Evolutionary conservation across 2,329 filamentous ascomycete species (phyloP).

Genomic region (Cercospora berteroae): DNA sequence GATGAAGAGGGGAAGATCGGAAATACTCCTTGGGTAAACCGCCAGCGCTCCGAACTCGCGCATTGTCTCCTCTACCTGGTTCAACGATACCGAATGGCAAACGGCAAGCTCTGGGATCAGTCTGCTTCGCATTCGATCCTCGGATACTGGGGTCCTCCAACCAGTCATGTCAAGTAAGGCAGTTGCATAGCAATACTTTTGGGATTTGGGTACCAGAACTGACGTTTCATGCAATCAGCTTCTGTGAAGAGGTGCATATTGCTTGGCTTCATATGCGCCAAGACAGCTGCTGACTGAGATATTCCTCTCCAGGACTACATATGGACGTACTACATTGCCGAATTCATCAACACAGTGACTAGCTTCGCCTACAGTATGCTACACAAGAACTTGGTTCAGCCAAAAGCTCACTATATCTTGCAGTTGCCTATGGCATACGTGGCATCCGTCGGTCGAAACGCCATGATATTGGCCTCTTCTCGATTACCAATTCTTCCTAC

Average conservation of each 20-base stretch:
- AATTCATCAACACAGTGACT: slow-evolving; percentile 34
- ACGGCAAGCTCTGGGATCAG: slow-evolving; percentile 19
- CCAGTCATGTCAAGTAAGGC: slow-evolving; percentile 38
- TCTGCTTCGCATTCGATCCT: slow-evolving; percentile 4
- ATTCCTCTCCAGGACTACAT: slow-evolving; percentile 25
- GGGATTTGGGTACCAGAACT: not conserved
- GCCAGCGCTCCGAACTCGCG: not conserved
- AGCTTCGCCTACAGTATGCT: slow-evolving; percentile 28
- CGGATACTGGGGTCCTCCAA: slow-evolving; percentile 14
- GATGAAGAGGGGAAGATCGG: not conserved
- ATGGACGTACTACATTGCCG: slow-evolving; percentile 27
- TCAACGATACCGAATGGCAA: not conserved
- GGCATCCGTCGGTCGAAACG: slow-evolving; percentile 30
- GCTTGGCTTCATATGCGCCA: not conserved
- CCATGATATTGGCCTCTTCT: slow-evolving; percentile 24
- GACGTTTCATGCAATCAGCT: slow-evolving; percentile 42
- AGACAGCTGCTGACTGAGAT: not conserved
- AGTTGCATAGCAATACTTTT: not conserved
- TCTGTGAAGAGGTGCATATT: slow-evolving; percentile 28
- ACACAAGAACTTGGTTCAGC: not conserved
- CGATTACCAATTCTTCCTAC: slow-evolving; percentile 28
- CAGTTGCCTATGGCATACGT: slow-evolving; percentile 30
- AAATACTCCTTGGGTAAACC: not conserved
- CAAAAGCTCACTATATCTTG: not conserved
- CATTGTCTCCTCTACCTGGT: not conserved